Base-by-base conservation (phyloP, 2,329 filamentous ascomycete genomes). In the Karstenula rhodostoma region DNA sequence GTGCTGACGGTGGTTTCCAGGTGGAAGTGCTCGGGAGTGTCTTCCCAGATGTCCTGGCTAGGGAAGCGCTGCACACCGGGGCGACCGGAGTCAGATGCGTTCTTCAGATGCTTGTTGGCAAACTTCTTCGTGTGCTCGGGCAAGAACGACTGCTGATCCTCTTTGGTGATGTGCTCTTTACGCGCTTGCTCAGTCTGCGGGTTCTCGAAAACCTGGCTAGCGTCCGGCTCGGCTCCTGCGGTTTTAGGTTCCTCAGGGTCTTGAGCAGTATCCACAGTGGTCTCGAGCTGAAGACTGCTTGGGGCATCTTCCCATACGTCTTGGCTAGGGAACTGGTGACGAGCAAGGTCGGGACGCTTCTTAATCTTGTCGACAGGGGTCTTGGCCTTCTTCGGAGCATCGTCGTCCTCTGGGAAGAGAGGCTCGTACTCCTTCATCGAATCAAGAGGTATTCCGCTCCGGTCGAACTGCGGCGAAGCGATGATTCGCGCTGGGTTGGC, bases 261-360 rank as follows among this genome's bases (percentile, higher is more conserved):
- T 70, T 93, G 91, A 1, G 93, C 93, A 0, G 92, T 95, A 2
- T 90, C 92, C 8, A 98, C 94, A 61, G 92, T 93, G 3, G 94
- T 89, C 35, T 85, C 81, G 51, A 87, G 88, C 71, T 95, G 89
- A 55, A 92, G 84, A 78, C 93, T 97, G 73, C 89, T 90, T 4
- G 96, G 95, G 0, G 93, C 90, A 76, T 99, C 96, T 80, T 99
- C 95, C 95, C 95, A 99, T 43, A 98, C 87, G 75, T 99, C 95
- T 76, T 94, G 91, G 77, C 94, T 97, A 1, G 95, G 95, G 78
- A 99, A 99, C 63, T 90, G 90, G 64, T 84, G 81, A 53, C 80
- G 76, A 54, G 80, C 79, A 59, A 83, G 74, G 55, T 79, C 81
- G 29, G 82, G 81, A 46, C 82, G 79, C 75, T 87, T 87, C 76